A percentile compares a stretch with the other conserved stretches of the same genome.
Evolutionary conservation across 2,329 filamentous ascomycete species (phyloP).

Genomic region (Shiraia bambusicola): DNA sequence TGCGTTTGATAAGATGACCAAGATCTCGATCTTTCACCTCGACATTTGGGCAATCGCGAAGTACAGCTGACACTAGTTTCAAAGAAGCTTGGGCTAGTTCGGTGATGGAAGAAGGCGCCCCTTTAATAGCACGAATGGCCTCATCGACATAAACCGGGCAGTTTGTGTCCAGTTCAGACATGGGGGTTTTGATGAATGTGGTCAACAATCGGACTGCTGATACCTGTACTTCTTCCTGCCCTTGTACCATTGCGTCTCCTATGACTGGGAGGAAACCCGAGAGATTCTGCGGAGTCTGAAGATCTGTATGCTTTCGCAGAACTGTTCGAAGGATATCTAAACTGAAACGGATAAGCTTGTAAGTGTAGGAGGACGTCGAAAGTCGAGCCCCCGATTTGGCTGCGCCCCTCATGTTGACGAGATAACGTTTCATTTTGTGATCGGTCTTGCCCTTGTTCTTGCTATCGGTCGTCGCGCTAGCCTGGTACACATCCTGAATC

Average conservation of each 20-base stretch:
- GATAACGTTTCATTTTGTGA: slow-evolving; percentile 64
- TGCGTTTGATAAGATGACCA: slow-evolving; percentile 76
- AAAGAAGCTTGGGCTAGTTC: slow-evolving; percentile 85
- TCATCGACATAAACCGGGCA: slow-evolving; percentile 81
- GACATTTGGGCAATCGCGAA: slow-evolving; percentile 77
- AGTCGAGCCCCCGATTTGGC: slow-evolving; percentile 73
- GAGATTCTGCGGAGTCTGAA: slow-evolving; percentile 78
- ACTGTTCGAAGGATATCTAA: slow-evolving; percentile 83
- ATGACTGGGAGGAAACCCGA: slow-evolving; percentile 84
- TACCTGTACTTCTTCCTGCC: slow-evolving; percentile 90
- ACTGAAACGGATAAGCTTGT: slow-evolving; percentile 86
- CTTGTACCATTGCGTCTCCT: slow-evolving; percentile 79
- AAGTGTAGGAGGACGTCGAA: slow-evolving; percentile 73
- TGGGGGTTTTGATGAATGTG: slow-evolving; percentile 80
- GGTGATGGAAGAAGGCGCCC: slow-evolving; percentile 73
- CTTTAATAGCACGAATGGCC: slow-evolving; percentile 77
- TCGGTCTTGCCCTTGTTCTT: slow-evolving; percentile 32
- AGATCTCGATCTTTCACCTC: slow-evolving; percentile 77
- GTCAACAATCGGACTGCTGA: slow-evolving; percentile 83
- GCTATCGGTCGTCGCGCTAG: slow-evolving; percentile 50
- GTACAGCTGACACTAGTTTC: slow-evolving; percentile 81
- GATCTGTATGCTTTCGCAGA: slow-evolving; percentile 79
- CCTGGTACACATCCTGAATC: slow-evolving; percentile 80
- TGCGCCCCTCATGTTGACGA: slow-evolving; percentile 74
- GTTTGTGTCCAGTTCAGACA: slow-evolving; percentile 68